phyloP scores from a whole-genome alignment of 352 stramenopile species.

The Thalassiosira mediterranea region DNA sequence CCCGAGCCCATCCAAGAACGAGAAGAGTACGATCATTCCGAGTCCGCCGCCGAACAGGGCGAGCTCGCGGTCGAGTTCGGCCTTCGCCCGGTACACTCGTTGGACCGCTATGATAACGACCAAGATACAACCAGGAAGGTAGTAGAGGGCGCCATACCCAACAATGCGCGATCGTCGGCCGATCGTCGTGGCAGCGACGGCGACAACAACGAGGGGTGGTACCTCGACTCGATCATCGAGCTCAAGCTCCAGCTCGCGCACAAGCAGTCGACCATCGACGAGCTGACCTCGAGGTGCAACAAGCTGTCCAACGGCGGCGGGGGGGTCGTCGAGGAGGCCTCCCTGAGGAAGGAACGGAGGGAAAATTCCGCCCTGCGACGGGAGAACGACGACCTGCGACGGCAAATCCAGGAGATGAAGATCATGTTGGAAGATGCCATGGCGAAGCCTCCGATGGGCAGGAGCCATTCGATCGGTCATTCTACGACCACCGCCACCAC shows the following conservation, averaged over 20 bases:
- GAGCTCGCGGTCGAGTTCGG: not conserved
- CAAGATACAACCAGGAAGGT: not conserved
- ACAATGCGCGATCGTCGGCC: no score
- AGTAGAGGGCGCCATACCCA: no score
- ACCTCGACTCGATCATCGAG: constrained; percentile 14
- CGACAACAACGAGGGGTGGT: no score
- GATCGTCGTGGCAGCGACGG: no score
- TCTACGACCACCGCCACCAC: no score
- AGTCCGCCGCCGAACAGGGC: not conserved
- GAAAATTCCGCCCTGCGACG: not conserved
- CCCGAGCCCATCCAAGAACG: no score
- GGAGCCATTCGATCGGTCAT: not conserved
- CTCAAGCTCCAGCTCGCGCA: constrained; percentile 15
- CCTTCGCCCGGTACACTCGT: not conserved
- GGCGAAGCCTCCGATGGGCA: constrained; percentile 5
- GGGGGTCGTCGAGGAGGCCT: not conserved
- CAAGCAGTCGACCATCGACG: constrained; percentile 8
- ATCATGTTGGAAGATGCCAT: constrained; percentile 99
- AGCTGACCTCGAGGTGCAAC: constrained; percentile 2
- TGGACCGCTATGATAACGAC: not conserved
- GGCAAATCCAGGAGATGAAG: constrained; percentile 84
- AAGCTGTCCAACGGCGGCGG: no score
- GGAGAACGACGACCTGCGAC: constrained; percentile 33
- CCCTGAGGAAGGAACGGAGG: not conserved
- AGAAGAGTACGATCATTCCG: not conserved